Conservation (phyloP, 495 filamentous ascomycete species). For the Aspergillus conjunctus region DNA sequence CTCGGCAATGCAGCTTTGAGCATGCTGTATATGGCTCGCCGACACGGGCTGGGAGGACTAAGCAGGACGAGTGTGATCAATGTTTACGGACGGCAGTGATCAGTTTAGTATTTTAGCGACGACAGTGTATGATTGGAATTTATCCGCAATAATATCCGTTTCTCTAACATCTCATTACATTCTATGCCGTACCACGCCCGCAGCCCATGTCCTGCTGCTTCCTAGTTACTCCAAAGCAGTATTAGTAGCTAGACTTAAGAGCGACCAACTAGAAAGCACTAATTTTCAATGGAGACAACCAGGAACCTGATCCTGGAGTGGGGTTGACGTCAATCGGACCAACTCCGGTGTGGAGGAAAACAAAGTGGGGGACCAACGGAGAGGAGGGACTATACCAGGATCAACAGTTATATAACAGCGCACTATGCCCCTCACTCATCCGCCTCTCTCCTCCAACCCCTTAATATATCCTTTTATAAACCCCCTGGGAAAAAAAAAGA, state of each 20-base stretch:
- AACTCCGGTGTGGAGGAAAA: constrained; percentile 20
- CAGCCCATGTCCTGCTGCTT: no score
- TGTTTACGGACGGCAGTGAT: constrained; percentile 28
- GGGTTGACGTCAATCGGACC: constrained; percentile 23
- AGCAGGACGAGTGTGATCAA: constrained; percentile 41
- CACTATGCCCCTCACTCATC: neutral
- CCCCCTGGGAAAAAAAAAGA: neutral
- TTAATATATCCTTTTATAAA: no score
- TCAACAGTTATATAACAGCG: neutral
- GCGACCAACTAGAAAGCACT: neutral
- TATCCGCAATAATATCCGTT: neutral
- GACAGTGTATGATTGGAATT: constrained; percentile 5
- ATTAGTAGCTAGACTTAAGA: no score
- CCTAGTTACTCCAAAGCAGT: no score
- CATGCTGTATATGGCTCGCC: constrained; percentile 40
- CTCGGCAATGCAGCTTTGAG: constrained; percentile 47
- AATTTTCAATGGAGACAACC: no score
- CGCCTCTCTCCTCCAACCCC: constrained; percentile 3
- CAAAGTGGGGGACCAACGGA: constrained; percentile 5
- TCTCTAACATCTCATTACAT: no score
- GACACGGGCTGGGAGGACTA: constrained; percentile 34
- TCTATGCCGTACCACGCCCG: no score
- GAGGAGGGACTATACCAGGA: no score
- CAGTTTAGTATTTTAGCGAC: constrained; percentile 1
- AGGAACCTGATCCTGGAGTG: no score